These are phyloP conservation scores for Musa beccarii DNA, from an alignment of 176 grass and related monocot genomes.

Conservation along the genomic window DNA sequence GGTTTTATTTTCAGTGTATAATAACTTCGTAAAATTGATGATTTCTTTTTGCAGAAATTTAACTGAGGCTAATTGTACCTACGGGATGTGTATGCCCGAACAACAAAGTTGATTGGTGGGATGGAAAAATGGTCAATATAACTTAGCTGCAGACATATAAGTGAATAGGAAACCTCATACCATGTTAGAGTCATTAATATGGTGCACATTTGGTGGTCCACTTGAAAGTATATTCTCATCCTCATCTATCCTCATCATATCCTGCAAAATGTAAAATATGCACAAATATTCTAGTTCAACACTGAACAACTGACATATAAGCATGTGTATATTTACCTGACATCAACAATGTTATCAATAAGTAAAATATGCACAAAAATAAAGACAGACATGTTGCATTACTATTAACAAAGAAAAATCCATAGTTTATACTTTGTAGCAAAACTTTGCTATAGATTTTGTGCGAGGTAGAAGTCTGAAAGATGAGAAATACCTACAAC, in stretches of 20 bases:
- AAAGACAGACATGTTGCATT: not conserved
- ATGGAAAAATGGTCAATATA: not conserved
- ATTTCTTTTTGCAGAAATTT: too few species aligned
- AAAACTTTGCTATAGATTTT: too few species aligned
- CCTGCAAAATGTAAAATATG: constrained; percentile 35
- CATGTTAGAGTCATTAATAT: constrained; percentile 73
- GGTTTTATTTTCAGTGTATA: too few species aligned
- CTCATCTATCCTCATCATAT: constrained; percentile 76
- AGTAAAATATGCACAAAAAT: not conserved
- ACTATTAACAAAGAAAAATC: too few species aligned
- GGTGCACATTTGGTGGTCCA: constrained; percentile 57
- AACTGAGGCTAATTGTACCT: too few species aligned
- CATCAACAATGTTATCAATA: too few species aligned
- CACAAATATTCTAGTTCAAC: not conserved
- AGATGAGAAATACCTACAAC: too few species aligned
- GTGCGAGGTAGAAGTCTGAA: too few species aligned
- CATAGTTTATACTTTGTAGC: too few species aligned
- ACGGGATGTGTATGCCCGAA: too few species aligned
- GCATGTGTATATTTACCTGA: too few species aligned
- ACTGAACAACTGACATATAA: not conserved
- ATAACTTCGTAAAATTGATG: too few species aligned
- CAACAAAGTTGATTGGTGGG: not conserved
- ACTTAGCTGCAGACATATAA: not conserved
- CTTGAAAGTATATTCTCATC: constrained; percentile 67
- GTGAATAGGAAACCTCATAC: constrained; percentile 34